Percentiles rank a stretch among this genome's conserved stretches.
Evolutionary conservation across 495 filamentous ascomycete genomes (phyloP).

Genomic region (Penicilliopsis zonata): DNA sequence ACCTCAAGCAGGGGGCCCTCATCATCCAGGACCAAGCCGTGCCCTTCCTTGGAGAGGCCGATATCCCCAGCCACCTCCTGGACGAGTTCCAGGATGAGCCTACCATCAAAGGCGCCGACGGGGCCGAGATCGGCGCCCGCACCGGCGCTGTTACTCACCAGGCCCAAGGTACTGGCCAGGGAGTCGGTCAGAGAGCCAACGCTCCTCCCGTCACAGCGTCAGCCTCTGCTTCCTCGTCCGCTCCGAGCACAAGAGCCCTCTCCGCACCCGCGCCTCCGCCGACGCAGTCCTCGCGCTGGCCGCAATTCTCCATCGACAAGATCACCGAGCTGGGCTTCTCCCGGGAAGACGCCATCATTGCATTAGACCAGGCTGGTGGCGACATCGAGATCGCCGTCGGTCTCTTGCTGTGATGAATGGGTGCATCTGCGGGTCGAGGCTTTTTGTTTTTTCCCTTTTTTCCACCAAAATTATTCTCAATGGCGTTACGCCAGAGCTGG

Average conservation of each 20-base stretch:
- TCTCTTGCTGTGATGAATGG: constrained; percentile 50
- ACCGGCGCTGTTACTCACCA: constrained; percentile 71
- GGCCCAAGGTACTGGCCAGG: constrained; percentile 17
- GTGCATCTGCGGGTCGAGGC: too few species aligned
- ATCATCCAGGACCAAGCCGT: constrained; percentile 82
- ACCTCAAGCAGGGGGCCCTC: constrained; percentile 66
- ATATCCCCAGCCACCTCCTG: constrained; percentile 67
- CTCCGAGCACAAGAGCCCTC: constrained; percentile 8
- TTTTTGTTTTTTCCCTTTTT: too few species aligned
- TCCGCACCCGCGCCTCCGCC: constrained; percentile 21
- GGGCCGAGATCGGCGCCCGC: constrained; percentile 70
- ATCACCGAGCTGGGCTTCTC: constrained; percentile 71
- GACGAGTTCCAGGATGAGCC: constrained; percentile 71
- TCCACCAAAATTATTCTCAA: too few species aligned
- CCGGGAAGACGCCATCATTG: constrained; percentile 63
- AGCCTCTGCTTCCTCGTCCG: constrained; percentile 7
- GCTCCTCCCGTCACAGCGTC: constrained; percentile 18
- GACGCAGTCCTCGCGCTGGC: constrained; percentile 22
- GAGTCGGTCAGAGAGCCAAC: constrained; percentile 10
- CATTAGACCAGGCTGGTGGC: constrained; percentile 70
- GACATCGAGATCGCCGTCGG: constrained; percentile 81
- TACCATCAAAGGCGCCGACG: constrained; percentile 71
- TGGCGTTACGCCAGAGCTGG: too few species aligned
- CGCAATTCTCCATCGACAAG: constrained; percentile 38
- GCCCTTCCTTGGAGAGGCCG: constrained; percentile 79